A percentile compares a stretch with the other conserved stretches of the same genome.
Conservation (phyloP, 257 asterid species). For the Jaltomata sinuosa region DNA sequence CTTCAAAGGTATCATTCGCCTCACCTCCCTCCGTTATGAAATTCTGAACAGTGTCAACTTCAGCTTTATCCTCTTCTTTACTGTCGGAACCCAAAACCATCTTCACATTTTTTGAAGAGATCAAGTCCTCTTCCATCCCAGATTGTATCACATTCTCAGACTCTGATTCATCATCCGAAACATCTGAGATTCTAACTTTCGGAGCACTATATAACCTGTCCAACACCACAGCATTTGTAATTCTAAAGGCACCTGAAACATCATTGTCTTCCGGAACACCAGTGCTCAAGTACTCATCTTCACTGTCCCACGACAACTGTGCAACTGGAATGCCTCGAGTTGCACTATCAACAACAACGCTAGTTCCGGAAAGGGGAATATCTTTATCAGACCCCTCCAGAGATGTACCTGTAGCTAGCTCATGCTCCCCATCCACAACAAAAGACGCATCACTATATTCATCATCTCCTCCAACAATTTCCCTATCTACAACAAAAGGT, state of each 20-base stretch:
- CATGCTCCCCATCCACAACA: conserved; percentile 16
- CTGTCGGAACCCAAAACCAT: conserved; percentile 11
- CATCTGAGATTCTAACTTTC: conserved; percentile 33
- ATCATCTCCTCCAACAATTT: conserved; percentile 10
- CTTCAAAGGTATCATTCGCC: conserved; percentile 14
- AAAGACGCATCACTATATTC: conserved; percentile 18
- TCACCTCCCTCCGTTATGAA: conserved; percentile 12
- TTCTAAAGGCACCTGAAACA: conserved; percentile 27
- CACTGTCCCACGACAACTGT: conserved; percentile 47
- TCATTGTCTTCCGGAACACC: conserved; percentile 27
- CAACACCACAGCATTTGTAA: conserved; percentile 27
- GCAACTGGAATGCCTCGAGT: conserved; percentile 49
- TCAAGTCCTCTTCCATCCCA: conserved; percentile 31
- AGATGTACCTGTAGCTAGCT: conserved; percentile 9
- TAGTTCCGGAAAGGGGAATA: not conserved
- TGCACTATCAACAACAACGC: conserved; percentile 10
- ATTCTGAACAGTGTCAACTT: conserved; percentile 8
- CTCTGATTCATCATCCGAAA: conserved; percentile 23
- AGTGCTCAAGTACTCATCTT: conserved; percentile 46
- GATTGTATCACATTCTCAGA: conserved; percentile 20
- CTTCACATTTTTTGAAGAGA: conserved; percentile 5
- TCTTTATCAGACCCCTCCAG: conserved; percentile 1
- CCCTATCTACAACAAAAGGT: conserved; percentile 19
- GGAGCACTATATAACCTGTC: conserved; percentile 36
- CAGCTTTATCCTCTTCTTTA: conserved; percentile 19